phyloP scores from a whole-genome alignment of 208 protist genomes.

The Angomonas desouzai region DNA sequence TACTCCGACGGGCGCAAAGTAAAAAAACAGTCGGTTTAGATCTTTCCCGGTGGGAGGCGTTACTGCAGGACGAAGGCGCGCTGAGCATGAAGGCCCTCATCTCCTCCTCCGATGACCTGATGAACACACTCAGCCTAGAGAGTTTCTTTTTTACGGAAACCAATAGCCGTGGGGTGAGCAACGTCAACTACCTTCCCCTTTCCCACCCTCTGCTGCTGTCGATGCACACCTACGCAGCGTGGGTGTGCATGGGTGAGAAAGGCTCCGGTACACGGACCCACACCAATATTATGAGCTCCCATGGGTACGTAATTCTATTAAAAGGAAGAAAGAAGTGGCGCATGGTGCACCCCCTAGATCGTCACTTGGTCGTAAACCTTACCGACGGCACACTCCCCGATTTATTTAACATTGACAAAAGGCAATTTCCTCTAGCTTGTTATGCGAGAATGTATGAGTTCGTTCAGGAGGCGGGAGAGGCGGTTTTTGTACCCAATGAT shows the following conservation, averaged over 20 bases:
- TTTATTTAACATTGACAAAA: conserved; percentile 11
- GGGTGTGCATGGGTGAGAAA: conserved; percentile 21
- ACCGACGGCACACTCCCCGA: conserved; percentile 18
- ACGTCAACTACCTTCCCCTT: conserved; percentile 3
- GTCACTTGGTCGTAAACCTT: conserved; percentile 20
- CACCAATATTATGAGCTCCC: conserved; percentile 24
- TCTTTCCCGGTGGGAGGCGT: background rate
- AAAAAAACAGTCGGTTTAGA: background rate
- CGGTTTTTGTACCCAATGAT: conserved; percentile 34
- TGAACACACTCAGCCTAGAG: conserved; percentile 10
- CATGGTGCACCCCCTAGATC: conserved; percentile 31
- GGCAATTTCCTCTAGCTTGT: conserved; percentile 11
- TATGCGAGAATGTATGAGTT: conserved; percentile 26
- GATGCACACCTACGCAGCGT: conserved; percentile 18
- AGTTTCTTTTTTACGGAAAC: conserved; percentile 9
- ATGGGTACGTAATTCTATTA: conserved; percentile 31
- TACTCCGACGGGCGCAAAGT: background rate
- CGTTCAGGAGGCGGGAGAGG: conserved; percentile 26
- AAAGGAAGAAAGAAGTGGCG: conserved; percentile 32
- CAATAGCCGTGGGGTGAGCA: background rate
- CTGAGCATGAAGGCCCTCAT: conserved; percentile 21
- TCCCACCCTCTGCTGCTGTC: conserved; percentile 19
- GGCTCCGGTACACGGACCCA: conserved; percentile 24
- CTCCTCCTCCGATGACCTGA: conserved; percentile 7
- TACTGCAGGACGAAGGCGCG: background rate